Conservation (phyloP, 768 basidiomycete species). For the Termitomyces sp. region DNA sequence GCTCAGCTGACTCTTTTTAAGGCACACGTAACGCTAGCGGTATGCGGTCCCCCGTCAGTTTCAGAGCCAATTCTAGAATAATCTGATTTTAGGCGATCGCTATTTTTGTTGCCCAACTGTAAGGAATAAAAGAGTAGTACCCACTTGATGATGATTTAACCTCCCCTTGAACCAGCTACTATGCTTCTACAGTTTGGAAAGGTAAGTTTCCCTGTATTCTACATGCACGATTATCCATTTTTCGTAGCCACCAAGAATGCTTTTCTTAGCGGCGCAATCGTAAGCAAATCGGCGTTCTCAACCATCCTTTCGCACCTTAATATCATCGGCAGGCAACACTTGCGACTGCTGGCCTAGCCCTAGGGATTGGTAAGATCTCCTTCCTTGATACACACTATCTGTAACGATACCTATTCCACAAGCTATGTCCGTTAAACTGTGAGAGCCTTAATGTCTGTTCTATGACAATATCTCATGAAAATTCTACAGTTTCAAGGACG, state of each 20-base stretch:
- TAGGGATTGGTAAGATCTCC: slow-evolving; percentile 10
- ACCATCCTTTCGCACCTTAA: background rate
- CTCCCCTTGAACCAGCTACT: slow-evolving; percentile 4
- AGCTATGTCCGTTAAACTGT: background rate
- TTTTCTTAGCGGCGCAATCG: slow-evolving; percentile 6
- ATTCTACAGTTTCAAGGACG: slow-evolving; percentile 6
- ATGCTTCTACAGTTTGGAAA: slow-evolving; percentile 10
- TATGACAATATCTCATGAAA: background rate
- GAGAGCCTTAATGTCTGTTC: background rate
- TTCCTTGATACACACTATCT: background rate
- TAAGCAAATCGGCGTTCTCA: background rate
- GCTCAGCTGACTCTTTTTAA: background rate
- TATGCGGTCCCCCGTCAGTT: background rate
- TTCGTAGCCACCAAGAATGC: slow-evolving; percentile 10
- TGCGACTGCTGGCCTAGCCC: slow-evolving; percentile 9
- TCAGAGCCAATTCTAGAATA: background rate
- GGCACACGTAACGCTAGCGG: slow-evolving; percentile 13
- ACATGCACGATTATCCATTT: background rate
- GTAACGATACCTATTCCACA: slow-evolving; percentile 1
- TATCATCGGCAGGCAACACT: slow-evolving; percentile 3
- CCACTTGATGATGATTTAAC: background rate
- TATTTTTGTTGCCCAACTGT: slow-evolving; percentile 13
- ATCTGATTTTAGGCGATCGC: slow-evolving; percentile 2
- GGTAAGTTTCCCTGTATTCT: background rate
- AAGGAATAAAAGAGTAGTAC: background rate